Evolutionary conservation across 2,329 filamentous ascomycete species (phyloP).

Genomic region (Colletotrichum higginsianum): DNA sequence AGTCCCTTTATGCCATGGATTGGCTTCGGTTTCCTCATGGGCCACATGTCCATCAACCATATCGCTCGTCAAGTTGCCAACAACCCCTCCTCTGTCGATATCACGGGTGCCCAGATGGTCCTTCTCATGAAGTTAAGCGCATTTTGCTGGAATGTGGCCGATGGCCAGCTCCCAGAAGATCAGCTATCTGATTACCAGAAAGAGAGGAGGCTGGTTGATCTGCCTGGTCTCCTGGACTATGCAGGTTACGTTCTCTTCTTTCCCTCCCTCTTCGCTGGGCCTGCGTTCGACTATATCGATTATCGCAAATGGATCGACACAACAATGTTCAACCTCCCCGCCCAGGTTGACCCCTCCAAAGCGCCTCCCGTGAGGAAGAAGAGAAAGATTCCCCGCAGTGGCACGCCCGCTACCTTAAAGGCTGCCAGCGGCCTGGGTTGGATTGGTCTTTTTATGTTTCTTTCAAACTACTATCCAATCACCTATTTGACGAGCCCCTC

Average conservation of each 20-base stretch:
- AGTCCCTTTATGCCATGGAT: conserved; percentile 98
- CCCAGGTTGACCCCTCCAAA: conserved; percentile 86
- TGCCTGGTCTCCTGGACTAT: conserved; percentile 86
- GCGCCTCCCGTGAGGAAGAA: conserved; percentile 89
- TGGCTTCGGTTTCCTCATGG: conserved; percentile 94
- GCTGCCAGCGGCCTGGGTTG: conserved; percentile 80
- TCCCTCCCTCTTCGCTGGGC: conserved; percentile 88
- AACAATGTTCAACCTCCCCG: conserved; percentile 91
- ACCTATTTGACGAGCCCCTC: conserved; percentile 74
- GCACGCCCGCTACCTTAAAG: conserved; percentile 86
- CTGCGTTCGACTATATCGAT: conserved; percentile 94
- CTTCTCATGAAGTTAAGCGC: conserved; percentile 97
- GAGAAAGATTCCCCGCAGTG: conserved; percentile 92
- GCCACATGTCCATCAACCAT: conserved; percentile 93
- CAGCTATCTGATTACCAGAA: conserved; percentile 91
- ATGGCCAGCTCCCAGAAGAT: conserved; percentile 84
- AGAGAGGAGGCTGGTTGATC: conserved; percentile 80
- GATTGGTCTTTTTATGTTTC: conserved; percentile 83
- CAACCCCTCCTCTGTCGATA: conserved; percentile 80
- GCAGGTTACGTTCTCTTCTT: conserved; percentile 96
- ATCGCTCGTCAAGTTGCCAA: conserved; percentile 83
- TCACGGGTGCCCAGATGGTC: conserved; percentile 98
- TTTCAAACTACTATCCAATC: conserved; percentile 77
- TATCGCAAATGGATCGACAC: conserved; percentile 95
- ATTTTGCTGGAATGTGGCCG: conserved; percentile 98